phyloP scores from a whole-genome alignment of 331 rosid species.

The Quercus phellos region DNA sequence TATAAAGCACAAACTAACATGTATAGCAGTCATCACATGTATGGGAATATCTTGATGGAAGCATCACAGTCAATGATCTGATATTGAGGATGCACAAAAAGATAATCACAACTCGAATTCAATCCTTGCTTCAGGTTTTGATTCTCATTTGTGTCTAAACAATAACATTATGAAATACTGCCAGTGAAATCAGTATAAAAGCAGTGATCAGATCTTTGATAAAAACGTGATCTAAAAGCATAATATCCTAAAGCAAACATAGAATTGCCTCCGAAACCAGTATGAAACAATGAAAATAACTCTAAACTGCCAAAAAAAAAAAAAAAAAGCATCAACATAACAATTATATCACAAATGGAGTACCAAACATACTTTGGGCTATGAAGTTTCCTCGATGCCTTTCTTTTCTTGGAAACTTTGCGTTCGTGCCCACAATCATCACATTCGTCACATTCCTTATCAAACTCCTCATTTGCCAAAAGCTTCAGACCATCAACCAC shows the following conservation, averaged over 20 bases:
- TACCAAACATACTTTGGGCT: conserved; percentile 50
- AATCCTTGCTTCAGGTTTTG: too few species aligned
- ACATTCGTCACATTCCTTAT: conserved; percentile 42
- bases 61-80: background rate
- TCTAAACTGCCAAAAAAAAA: background rate
- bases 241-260: background rate
- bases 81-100: too few species aligned
- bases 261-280: background rate
- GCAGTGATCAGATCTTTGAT: too few species aligned
- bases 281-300: background rate
- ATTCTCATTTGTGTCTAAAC: too few species aligned
- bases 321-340: background rate
- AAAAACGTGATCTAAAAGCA: background rate
- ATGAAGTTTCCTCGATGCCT: conserved; percentile 53
- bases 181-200: too few species aligned
- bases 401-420: conserved; percentile 58
- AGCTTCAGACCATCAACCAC: conserved; percentile 35
- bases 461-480: conserved; percentile 50
- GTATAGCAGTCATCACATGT: background rate
- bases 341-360: background rate
- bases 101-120: too few species aligned
- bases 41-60: background rate
- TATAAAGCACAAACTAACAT: background rate
- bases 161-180: too few species aligned
- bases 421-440: conserved; percentile 21